Percentiles rank a stretch among this genome's conserved stretches.
These are phyloP conservation scores for Cladosporium sp. DNA, from an alignment of 2,329 filamentous ascomycete genomes.

Conservation along the genomic window DNA sequence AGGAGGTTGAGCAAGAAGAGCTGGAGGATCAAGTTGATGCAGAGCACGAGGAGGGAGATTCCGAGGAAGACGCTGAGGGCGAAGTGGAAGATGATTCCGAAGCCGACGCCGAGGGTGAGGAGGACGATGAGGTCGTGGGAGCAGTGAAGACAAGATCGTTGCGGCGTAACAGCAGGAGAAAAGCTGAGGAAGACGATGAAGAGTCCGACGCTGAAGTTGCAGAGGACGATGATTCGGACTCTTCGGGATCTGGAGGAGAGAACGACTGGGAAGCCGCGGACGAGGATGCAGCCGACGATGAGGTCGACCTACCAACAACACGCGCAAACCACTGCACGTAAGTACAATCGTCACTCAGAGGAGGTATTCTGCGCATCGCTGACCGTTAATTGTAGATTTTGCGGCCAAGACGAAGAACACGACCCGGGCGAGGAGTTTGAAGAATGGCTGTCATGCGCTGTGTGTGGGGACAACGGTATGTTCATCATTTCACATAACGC, in stretches of 20 bases:
- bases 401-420: slow-evolving; percentile 75
- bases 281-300: slow-evolving; percentile 54
- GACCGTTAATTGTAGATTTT: slow-evolving; percentile 58
- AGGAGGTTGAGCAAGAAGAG: slow-evolving; percentile 31
- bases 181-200: slow-evolving; percentile 34
- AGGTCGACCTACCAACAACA: slow-evolving; percentile 47
- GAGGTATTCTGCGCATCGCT: slow-evolving; percentile 13
- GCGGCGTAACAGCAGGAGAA: slow-evolving; percentile 29
- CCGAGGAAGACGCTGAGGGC: slow-evolving; percentile 32
- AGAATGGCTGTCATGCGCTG: slow-evolving; percentile 68
- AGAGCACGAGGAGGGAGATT: slow-evolving; percentile 35
- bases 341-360: slow-evolving; percentile 30
- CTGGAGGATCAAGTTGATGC: slow-evolving; percentile 30
- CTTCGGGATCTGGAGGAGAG: slow-evolving; percentile 48
- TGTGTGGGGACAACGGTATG: slow-evolving; percentile 81
- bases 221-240: slow-evolving; percentile 31
- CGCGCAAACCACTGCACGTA: slow-evolving; percentile 63
- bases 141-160: slow-evolving; percentile 33
- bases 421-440: slow-evolving; percentile 80
- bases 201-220: slow-evolving; percentile 34
- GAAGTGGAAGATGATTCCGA: slow-evolving; percentile 43
- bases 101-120: slow-evolving; percentile 36
- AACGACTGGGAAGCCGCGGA: slow-evolving; percentile 51
- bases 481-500: slow-evolving; percentile 23
- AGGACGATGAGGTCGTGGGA: slow-evolving; percentile 38